A percentile compares a stretch with the other conserved stretches of the same genome.
Evolutionary conservation across 2,329 filamentous ascomycete genomes (phyloP).

Genomic region (Botrytis tulipae): DNA sequence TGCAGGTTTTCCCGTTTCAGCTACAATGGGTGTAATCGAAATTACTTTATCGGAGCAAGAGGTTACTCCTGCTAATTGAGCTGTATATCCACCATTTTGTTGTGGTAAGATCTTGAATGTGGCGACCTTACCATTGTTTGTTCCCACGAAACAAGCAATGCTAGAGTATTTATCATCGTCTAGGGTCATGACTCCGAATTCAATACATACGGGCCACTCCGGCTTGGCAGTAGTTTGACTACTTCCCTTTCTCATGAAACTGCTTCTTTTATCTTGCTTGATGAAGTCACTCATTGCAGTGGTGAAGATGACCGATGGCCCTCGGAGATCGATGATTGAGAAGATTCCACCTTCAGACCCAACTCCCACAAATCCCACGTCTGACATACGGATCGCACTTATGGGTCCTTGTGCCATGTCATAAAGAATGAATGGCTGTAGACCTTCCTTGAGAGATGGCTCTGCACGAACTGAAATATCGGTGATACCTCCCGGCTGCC

Average conservation of each 20-base stretch:
- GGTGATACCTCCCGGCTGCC: slow-evolving; percentile 68
- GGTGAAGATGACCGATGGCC: slow-evolving; percentile 79
- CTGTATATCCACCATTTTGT: slow-evolving; percentile 65
- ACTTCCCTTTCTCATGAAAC: slow-evolving; percentile 61
- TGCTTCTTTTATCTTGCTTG: slow-evolving; percentile 73
- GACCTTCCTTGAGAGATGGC: slow-evolving; percentile 69
- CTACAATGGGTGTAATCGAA: slow-evolving; percentile 74
- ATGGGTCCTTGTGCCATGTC: slow-evolving; percentile 81
- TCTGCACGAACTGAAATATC: slow-evolving; percentile 74
- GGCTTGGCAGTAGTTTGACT: slow-evolving; percentile 47
- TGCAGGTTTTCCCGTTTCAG: slow-evolving; percentile 73
- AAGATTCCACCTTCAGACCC: slow-evolving; percentile 82
- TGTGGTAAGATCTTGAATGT: slow-evolving; percentile 90
- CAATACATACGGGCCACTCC: slow-evolving; percentile 78
- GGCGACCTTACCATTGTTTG: slow-evolving; percentile 75
- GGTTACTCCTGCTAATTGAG: slow-evolving; percentile 66
- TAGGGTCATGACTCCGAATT: slow-evolving; percentile 90
- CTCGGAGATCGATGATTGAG: slow-evolving; percentile 81
- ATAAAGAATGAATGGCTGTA: slow-evolving; percentile 77
- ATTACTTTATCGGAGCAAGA: slow-evolving; percentile 69
- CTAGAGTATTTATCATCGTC: slow-evolving; percentile 96
- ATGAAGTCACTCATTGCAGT: slow-evolving; percentile 69
- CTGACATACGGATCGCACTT: slow-evolving; percentile 77
- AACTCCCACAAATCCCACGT: slow-evolving; percentile 86
- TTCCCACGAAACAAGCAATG: slow-evolving; percentile 89